Conservation (phyloP, 2,329 filamentous ascomycete species). For the Cercospora nicotianae region DNA sequence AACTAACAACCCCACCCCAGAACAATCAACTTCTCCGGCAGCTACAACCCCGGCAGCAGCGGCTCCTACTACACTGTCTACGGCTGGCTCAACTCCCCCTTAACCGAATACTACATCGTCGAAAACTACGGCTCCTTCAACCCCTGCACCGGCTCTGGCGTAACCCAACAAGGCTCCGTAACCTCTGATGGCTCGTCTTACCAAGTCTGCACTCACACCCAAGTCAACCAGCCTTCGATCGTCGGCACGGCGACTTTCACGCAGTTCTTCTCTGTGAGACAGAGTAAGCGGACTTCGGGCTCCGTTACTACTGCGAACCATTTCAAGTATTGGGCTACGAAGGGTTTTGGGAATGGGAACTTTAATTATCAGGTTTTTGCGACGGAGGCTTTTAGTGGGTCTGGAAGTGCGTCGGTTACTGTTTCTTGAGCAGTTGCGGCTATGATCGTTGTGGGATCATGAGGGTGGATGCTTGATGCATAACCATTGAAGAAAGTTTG, state of each 20-base stretch:
- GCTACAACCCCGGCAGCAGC: constrained; percentile 38
- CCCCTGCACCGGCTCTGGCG: constrained; percentile 41
- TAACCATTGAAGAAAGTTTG: not conserved
- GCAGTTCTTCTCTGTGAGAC: constrained; percentile 55
- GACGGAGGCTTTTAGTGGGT: constrained; percentile 18
- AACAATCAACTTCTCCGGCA: constrained; percentile 28
- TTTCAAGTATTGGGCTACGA: constrained; percentile 54
- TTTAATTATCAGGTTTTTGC: constrained; percentile 23
- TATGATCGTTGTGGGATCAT: not conserved
- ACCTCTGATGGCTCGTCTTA: constrained; percentile 55
- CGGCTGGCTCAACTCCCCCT: constrained; percentile 55
- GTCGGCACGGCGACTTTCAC: constrained; percentile 54
- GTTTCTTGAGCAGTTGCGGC: not conserved
- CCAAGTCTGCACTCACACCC: constrained; percentile 52
- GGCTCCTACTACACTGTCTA: constrained; percentile 56
- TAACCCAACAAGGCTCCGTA: constrained; percentile 53
- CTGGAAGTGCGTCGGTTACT: constrained; percentile 16
- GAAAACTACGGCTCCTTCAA: constrained; percentile 55
- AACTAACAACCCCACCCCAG: constrained; percentile 16
- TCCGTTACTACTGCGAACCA: constrained; percentile 54
- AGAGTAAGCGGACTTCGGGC: constrained; percentile 52
- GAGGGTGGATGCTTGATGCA: not conserved
- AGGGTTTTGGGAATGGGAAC: constrained; percentile 12
- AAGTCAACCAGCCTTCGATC: constrained; percentile 51
- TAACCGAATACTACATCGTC: constrained; percentile 57